phyloP scores from a whole-genome alignment of 2,329 filamentous ascomycete species.

The Diaporthe vaccinii region DNA sequence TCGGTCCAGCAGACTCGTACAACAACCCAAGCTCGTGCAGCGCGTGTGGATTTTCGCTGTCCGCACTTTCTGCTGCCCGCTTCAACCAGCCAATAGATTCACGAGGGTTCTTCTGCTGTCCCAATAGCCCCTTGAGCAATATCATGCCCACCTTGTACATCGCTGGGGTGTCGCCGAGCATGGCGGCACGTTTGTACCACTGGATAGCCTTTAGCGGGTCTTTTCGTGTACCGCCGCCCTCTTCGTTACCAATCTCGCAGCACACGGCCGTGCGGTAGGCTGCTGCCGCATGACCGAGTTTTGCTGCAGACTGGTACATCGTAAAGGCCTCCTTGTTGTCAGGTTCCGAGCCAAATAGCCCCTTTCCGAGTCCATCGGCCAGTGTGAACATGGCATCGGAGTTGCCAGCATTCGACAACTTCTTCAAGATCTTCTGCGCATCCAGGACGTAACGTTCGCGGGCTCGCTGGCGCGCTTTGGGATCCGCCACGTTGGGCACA shows the following conservation, averaged over 20 bases:
- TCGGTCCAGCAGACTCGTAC: constrained; percentile 73
- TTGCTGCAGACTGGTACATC: constrained; percentile 93
- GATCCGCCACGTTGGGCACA: constrained; percentile 73
- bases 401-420: constrained; percentile 80
- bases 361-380: constrained; percentile 89
- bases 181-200: constrained; percentile 96
- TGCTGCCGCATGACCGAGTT: constrained; percentile 85
- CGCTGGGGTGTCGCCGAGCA: constrained; percentile 89
- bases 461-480: constrained; percentile 79
- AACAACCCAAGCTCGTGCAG: constrained; percentile 86
- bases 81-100: constrained; percentile 95
- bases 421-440: constrained; percentile 92
- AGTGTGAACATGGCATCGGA: constrained; percentile 93
- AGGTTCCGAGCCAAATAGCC: constrained; percentile 80
- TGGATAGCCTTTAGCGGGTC: constrained; percentile 96
- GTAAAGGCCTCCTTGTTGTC: constrained; percentile 95
- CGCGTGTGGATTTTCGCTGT: constrained; percentile 92
- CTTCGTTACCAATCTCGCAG: constrained; percentile 95
- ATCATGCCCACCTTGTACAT: constrained; percentile 99
- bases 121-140: constrained; percentile 90
- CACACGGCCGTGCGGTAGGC: constrained; percentile 97
- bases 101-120: constrained; percentile 83
- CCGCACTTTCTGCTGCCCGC: constrained; percentile 88
- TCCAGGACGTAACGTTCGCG: constrained; percentile 89
- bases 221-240: constrained; percentile 90